phyloP scores from a whole-genome alignment of 495 filamentous ascomycete species.

The Paragyromitra xinjiangensis region DNA sequence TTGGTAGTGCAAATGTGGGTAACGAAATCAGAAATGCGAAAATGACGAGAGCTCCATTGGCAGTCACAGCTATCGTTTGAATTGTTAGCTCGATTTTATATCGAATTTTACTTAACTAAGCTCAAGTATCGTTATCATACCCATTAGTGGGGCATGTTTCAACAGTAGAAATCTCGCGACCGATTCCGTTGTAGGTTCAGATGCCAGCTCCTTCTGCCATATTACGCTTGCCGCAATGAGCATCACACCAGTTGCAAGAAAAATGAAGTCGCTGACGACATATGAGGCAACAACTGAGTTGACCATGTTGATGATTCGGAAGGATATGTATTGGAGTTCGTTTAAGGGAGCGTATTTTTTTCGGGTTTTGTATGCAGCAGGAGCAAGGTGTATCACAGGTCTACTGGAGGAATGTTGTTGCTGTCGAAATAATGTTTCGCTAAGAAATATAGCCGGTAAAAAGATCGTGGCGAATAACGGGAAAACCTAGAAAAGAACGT shows the following conservation, averaged over 20 bases:
- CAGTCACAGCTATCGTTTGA: slow-evolving; percentile 66
- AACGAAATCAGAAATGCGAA: slow-evolving; percentile 66
- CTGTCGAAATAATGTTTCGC: slow-evolving; percentile 17
- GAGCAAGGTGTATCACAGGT: slow-evolving; percentile 33
- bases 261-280: slow-evolving; percentile 67
- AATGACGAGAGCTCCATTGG: slow-evolving; percentile 71
- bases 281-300: slow-evolving; percentile 69
- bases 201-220: slow-evolving; percentile 63
- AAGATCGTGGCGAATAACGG: slow-evolving; percentile 60
- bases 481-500: slow-evolving; percentile 56
- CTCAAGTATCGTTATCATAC: slow-evolving; percentile 34
- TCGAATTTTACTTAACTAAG: not conserved
- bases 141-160: slow-evolving; percentile 63
- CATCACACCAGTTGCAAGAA: slow-evolving; percentile 70
- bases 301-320: slow-evolving; percentile 60
- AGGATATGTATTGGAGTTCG: slow-evolving; percentile 30
- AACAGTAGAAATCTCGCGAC: slow-evolving; percentile 72
- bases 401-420: slow-evolving; percentile 45
- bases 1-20: slow-evolving; percentile 68
- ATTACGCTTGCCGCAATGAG: slow-evolving; percentile 71
- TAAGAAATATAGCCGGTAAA: slow-evolving; percentile 60
- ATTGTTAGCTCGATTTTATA: slow-evolving; percentile 24
- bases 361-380: slow-evolving; percentile 11
- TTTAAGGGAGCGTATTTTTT: slow-evolving; percentile 28
- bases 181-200: slow-evolving; percentile 63